A percentile compares a stretch with the other conserved stretches of the same genome.
These are phyloP conservation scores for Urostyla sp. DNA, from an alignment of 73 alveolate species.

Conservation along the genomic window DNA sequence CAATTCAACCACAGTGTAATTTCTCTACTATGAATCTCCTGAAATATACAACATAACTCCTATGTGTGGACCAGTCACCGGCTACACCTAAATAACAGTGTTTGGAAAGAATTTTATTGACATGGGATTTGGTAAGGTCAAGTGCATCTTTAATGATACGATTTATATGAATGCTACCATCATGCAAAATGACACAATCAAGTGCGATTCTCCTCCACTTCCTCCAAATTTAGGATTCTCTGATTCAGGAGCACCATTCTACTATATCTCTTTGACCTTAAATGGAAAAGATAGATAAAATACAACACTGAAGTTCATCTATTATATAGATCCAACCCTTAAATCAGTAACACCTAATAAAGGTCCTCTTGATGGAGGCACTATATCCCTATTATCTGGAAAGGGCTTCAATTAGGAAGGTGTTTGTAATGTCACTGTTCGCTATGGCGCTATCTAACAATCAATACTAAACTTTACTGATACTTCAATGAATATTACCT, in stretches of 20 bases:
- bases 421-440: constrained; percentile 89
- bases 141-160: constrained; percentile 83
- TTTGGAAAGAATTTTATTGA: constrained; percentile 88
- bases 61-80: constrained; percentile 92
- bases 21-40: constrained; percentile 87
- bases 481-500: constrained; percentile 58
- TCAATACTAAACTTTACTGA: constrained; percentile 44
- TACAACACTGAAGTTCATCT: constrained; percentile 76
- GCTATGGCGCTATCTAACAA: constrained; percentile 81
- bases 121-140: constrained; percentile 80
- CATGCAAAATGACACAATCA: constrained; percentile 79
- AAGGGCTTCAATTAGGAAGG: constrained; percentile 83
- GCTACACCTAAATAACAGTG: constrained; percentile 90
- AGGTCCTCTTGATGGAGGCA: constrained; percentile 94
- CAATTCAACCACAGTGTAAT: constrained; percentile 77
- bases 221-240: constrained; percentile 52
- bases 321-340: constrained; percentile 79
- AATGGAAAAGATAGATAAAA: constrained; percentile 77
- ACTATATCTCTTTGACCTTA: constrained; percentile 71
- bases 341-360: constrained; percentile 78
- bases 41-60: constrained; percentile 80
- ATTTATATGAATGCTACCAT: constrained; percentile 84
- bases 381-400: constrained; percentile 79
- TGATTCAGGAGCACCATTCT: constrained; percentile 59
- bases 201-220: constrained; percentile 94